These are phyloP conservation scores for Apophysomyces variabilis DNA, from an alignment of 371 early-diverging fungal genomes.

Conservation along the genomic window DNA sequence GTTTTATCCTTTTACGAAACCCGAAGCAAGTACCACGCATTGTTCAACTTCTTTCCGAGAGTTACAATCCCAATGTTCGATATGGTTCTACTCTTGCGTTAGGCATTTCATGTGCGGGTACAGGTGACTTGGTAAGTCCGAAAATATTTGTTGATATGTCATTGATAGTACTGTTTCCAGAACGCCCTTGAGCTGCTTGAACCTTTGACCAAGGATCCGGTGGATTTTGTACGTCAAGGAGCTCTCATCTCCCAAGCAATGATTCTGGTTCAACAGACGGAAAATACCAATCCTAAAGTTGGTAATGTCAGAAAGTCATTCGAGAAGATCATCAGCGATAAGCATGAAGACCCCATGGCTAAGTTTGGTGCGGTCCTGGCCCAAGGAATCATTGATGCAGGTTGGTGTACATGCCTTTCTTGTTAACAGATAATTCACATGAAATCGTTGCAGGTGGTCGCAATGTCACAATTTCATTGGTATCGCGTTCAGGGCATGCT, in stretches of 20 bases:
- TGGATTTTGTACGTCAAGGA: conserved; percentile 98
- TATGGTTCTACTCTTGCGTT: conserved; percentile 97
- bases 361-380: conserved; percentile 98
- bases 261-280: conserved; percentile 97
- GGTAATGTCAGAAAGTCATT: conserved; percentile 84
- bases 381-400: conserved; percentile 98
- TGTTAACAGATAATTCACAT: not conserved
- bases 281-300: conserved; percentile 76
- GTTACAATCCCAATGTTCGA: conserved; percentile 98
- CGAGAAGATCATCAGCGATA: conserved; percentile 90
- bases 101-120: conserved; percentile 98
- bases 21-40: conserved; percentile 95
- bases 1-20: conserved; percentile 91
- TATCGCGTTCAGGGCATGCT: conserved; percentile 86
- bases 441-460: conserved; percentile 74
- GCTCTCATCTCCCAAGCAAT: conserved; percentile 98
- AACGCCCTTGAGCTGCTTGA: conserved; percentile 97
- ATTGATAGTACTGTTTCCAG: conserved; percentile 20
- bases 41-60: conserved; percentile 96
- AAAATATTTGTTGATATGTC: not conserved
- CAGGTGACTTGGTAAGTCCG: conserved; percentile 75
- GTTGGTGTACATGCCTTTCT: conserved; percentile 29
- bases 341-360: conserved; percentile 93
- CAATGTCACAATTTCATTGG: conserved; percentile 94
- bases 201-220: conserved; percentile 97